Conservation (phyloP, 2,329 filamentous ascomycete genomes). For the Pseudogymnoascus sp. region DNA sequence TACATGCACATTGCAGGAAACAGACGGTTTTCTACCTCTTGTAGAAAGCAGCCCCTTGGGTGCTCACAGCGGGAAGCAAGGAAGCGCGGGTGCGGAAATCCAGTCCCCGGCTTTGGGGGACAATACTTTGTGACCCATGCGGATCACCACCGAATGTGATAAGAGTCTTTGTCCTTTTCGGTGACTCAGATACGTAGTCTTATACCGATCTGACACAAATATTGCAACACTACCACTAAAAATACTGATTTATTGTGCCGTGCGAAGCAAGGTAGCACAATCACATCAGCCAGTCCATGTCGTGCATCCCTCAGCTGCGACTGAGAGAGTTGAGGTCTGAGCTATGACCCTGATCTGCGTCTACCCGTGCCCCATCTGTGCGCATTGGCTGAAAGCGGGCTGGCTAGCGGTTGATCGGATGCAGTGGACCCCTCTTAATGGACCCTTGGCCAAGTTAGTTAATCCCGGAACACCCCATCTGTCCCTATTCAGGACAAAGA, state of each 20-base stretch:
- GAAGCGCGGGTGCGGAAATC: neutral
- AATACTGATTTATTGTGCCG: neutral
- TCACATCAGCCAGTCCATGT: slow-evolving; percentile 3
- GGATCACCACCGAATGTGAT: slow-evolving; percentile 5
- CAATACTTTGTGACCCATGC: neutral
- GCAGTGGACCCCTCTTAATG: neutral
- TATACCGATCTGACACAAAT: neutral
- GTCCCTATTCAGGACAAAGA: neutral
- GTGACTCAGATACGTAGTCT: neutral
- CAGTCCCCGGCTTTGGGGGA: neutral
- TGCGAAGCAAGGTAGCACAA: neutral
- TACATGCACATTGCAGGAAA: slow-evolving; percentile 3
- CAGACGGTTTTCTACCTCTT: neutral
- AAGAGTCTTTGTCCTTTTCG: neutral
- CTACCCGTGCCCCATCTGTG: slow-evolving; percentile 9
- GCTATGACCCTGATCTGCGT: slow-evolving; percentile 1
- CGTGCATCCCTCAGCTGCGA: neutral
- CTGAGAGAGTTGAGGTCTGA: neutral
- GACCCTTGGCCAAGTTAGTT: neutral
- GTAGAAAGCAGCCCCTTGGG: neutral
- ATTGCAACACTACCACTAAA: neutral
- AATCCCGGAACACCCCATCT: neutral
- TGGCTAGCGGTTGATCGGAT: neutral
- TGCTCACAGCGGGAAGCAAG: neutral
- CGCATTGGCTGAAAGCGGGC: neutral